phyloP scores from a whole-genome alignment of 2,329 filamentous ascomycete species.

The Macrophomina tecta region DNA sequence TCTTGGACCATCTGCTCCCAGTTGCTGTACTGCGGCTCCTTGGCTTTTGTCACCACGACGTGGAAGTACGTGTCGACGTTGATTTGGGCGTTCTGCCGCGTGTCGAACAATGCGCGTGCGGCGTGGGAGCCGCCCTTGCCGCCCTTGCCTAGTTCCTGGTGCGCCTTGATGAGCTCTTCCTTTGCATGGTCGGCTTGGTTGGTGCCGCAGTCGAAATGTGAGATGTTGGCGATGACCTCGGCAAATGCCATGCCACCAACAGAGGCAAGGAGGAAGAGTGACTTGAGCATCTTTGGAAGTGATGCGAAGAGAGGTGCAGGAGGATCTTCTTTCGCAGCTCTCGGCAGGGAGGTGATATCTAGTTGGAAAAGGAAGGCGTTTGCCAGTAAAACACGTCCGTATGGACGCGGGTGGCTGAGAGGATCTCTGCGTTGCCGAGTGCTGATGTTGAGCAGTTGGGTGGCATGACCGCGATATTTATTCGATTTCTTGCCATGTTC shows the following conservation, averaged over 20 bases:
- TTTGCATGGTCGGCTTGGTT: conserved; percentile 41
- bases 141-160: conserved; percentile 37
- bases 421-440: conserved; percentile 20
- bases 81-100: conserved; percentile 39
- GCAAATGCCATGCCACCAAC: conserved; percentile 35
- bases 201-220: conserved; percentile 53
- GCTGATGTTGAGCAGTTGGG: conserved; percentile 27
- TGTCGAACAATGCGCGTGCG: conserved; percentile 37
- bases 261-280: conserved; percentile 44
- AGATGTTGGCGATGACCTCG: conserved; percentile 31
- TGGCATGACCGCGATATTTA: conserved; percentile 37
- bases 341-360: conserved; percentile 8
- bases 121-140: conserved; percentile 37
- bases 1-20: conserved; percentile 42
- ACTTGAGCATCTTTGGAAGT: conserved; percentile 35
- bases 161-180: conserved; percentile 45
- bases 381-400: not conserved
- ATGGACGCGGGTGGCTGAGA: conserved; percentile 12
- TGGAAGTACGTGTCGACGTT: conserved; percentile 53
- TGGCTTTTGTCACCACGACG: conserved; percentile 48
- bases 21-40: conserved; percentile 47
- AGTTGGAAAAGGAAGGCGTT: conserved; percentile 9
- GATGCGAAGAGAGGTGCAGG: not conserved
- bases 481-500: conserved; percentile 34
- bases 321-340: not conserved